Evolutionary conservation across 2,329 filamentous ascomycete genomes (phyloP).

Genomic region (Fusarium mexicanum): DNA sequence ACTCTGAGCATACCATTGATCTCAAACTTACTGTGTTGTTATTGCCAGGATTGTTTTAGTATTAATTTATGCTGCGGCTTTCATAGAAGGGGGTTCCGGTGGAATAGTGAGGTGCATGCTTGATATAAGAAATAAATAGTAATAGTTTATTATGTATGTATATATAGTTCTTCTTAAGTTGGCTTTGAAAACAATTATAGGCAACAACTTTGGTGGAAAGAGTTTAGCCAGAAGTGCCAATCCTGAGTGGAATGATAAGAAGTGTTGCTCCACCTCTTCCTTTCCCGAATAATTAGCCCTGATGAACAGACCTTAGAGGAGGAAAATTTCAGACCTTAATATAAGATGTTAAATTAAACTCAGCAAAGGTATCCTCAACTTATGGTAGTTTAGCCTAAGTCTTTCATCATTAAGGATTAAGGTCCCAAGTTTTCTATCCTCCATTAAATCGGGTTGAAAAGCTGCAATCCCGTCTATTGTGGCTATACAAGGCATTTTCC

Average conservation of each 20-base stretch:
- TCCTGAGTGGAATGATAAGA: neutral
- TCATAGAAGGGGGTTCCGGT: no score
- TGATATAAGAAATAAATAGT: no score
- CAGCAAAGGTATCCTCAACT: neutral
- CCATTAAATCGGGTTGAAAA: neutral
- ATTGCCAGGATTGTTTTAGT: no score
- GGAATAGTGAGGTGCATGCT: no score
- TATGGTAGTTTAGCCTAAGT: neutral
- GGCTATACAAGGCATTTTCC: neutral
- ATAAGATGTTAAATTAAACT: accelerated
- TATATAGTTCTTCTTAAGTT: neutral
- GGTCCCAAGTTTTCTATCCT: neutral
- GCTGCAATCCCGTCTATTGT: neutral
- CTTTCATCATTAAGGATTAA: neutral
- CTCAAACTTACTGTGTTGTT: no score
- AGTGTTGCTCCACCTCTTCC: accelerated
- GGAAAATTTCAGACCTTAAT: accelerated
- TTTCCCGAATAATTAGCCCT: neutral
- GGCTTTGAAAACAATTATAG: neutral
- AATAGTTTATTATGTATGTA: neutral
- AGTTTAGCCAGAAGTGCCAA: neutral
- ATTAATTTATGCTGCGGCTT: no score
- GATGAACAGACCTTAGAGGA: accelerated
- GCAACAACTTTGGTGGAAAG: no score
- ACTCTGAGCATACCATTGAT: no score